Conservation (phyloP, 495 filamentous ascomycete species). For the Parathielavia appendiculata region DNA sequence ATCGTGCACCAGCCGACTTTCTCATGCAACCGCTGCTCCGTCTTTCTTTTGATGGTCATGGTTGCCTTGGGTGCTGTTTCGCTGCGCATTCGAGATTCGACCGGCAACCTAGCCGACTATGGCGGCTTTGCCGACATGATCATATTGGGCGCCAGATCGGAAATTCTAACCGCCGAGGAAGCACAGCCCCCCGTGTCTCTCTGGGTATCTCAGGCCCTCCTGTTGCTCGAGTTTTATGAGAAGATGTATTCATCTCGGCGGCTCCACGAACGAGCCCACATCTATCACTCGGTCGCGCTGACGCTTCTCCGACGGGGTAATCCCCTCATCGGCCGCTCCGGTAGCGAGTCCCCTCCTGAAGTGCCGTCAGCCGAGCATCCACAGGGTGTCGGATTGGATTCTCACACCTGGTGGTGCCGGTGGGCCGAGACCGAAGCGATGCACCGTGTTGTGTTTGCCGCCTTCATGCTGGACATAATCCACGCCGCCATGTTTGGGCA, state of each 20-base stretch:
- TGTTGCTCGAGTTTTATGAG: constrained; percentile 89
- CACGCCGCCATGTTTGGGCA: constrained; percentile 98
- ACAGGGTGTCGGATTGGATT: constrained; percentile 50
- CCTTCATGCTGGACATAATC: constrained; percentile 89
- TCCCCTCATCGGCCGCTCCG: constrained; percentile 84
- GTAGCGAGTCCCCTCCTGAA: constrained; percentile 79
- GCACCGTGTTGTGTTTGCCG: constrained; percentile 84
- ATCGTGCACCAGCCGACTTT: constrained; percentile 94
- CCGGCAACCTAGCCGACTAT: constrained; percentile 60
- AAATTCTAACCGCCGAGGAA: constrained; percentile 79
- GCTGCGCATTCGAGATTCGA: constrained; percentile 68
- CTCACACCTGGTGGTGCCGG: constrained; percentile 86
- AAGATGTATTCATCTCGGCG: constrained; percentile 89
- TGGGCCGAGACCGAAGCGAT: constrained; percentile 96
- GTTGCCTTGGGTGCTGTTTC: constrained; percentile 90
- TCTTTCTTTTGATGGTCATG: constrained; percentile 76
- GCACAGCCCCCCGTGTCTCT: constrained; percentile 85
- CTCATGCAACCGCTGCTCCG: constrained; percentile 70
- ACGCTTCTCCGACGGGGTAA: constrained; percentile 89
- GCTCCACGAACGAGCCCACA: constrained; percentile 90
- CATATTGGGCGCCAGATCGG: constrained; percentile 77
- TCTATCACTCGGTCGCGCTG: constrained; percentile 91
- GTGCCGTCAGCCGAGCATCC: constrained; percentile 48
- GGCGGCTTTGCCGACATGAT: constrained; percentile 77
- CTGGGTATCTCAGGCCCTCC: constrained; percentile 88